A percentile compares a stretch with the other conserved stretches of the same genome.
Conservation (phyloP, 805 yeast genomes). For the Metschnikowia drakensbergensis region DNA sequence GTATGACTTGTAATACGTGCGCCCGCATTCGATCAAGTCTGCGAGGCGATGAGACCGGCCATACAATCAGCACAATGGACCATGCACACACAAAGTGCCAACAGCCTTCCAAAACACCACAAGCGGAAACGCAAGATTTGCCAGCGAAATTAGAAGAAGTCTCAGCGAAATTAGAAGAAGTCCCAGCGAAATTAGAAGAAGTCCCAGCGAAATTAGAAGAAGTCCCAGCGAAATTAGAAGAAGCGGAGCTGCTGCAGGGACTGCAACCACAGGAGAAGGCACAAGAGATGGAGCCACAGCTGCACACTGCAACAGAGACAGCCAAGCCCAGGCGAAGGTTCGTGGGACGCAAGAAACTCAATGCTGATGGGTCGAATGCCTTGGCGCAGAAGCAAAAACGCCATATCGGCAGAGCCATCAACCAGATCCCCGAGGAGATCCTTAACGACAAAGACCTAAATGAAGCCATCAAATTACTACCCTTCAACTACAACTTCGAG, state of each 20-base stretch:
- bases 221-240: no score
- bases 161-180: no score
- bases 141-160: not conserved
- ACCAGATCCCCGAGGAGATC: slow-evolving; percentile 87
- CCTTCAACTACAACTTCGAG: slow-evolving; percentile 92
- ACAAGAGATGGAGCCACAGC: not conserved
- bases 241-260: not conserved
- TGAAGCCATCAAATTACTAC: slow-evolving; percentile 75
- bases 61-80: not conserved
- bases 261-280: not conserved
- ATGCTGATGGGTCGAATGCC: slow-evolving; percentile 6
- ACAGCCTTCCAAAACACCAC: not conserved
- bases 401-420: slow-evolving; percentile 58
- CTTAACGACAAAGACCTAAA: slow-evolving; percentile 76
- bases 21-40: not conserved
- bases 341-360: slow-evolving; percentile 42
- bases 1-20: not conserved
- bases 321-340: slow-evolving; percentile 50
- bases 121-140: not conserved
- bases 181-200: no score
- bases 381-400: slow-evolving; percentile 11
- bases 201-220: no score
- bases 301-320: not conserved
- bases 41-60: not conserved
- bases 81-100: not conserved